Percentiles rank a stretch among this genome's conserved stretches.
phyloP scores from a whole-genome alignment of 129 eudicot species.

The Flaveria brownii region DNA sequence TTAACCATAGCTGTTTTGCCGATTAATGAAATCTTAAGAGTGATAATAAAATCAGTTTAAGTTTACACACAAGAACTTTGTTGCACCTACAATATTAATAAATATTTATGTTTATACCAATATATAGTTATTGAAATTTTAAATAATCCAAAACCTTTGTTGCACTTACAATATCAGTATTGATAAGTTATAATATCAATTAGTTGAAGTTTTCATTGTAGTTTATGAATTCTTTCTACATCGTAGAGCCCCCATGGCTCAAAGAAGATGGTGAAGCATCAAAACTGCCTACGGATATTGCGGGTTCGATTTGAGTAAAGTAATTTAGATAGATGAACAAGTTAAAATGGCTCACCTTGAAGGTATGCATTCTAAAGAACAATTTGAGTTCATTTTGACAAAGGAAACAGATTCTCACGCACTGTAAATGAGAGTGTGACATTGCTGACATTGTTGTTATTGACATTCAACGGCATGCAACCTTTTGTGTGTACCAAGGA shows the following conservation, averaged over 20 bases:
- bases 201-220: not conserved
- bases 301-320: conserved; percentile 80
- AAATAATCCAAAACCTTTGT: no score
- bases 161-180: no score
- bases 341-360: conserved; percentile 79
- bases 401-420: not conserved
- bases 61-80: no score
- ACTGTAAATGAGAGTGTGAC: not conserved
- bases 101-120: no score
- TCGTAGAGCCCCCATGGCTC: conserved; percentile 89
- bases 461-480: not conserved
- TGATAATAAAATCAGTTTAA: no score
- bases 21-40: no score
- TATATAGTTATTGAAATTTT: no score
- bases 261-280: conserved; percentile 89
- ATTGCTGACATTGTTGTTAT: not conserved
- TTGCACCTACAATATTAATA: no score
- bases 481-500: no score
- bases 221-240: not conserved
- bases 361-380: conserved; percentile 43
- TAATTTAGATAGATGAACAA: conserved; percentile 94
- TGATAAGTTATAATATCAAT: no score
- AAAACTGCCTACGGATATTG: conserved; percentile 73
- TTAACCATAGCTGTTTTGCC: no score
- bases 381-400: not conserved